Conservation (phyloP, 768 basidiomycete genomes). For the Kwoniella shandongensis region DNA sequence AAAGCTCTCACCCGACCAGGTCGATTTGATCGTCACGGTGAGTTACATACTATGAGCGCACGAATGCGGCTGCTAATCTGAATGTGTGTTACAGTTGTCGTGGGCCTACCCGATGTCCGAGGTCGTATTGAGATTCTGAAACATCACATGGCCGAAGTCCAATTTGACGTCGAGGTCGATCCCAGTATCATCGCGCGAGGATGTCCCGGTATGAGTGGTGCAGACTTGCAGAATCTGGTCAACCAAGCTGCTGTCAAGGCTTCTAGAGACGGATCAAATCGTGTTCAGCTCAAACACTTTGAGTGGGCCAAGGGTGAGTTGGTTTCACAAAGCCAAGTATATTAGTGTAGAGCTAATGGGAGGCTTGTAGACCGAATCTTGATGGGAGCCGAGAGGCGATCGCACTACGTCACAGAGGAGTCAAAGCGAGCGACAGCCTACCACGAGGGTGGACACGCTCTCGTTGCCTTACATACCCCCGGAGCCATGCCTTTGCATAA, state of each 20-base stretch:
- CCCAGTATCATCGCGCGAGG: slow-evolving; percentile 85
- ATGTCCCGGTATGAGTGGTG: slow-evolving; percentile 94
- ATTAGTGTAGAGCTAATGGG: not conserved
- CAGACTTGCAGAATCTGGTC: slow-evolving; percentile 94
- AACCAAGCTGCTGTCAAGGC: slow-evolving; percentile 98
- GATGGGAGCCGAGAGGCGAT: slow-evolving; percentile 94
- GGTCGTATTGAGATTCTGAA: slow-evolving; percentile 86
- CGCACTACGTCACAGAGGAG: slow-evolving; percentile 81
- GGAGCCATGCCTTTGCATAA: slow-evolving; percentile 97
- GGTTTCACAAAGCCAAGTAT: not conserved
- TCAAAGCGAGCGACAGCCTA: slow-evolving; percentile 88
- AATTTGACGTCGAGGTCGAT: slow-evolving; percentile 67
- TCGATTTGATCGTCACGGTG: slow-evolving; percentile 79
- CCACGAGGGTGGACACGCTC: slow-evolving; percentile 89
- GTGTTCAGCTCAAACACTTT: slow-evolving; percentile 77
- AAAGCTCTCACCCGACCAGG: slow-evolving; percentile 95
- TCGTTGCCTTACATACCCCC: slow-evolving; percentile 90
- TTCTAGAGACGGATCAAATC: slow-evolving; percentile 72
- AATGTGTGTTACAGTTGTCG: slow-evolving; percentile 61
- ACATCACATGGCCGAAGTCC: slow-evolving; percentile 85
- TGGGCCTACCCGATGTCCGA: slow-evolving; percentile 91
- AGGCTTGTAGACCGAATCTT: slow-evolving; percentile 77
- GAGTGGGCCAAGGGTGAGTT: slow-evolving; percentile 89
- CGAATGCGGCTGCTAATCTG: not conserved
- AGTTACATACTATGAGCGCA: slow-evolving; percentile 4